Conservation (phyloP, 2,329 filamentous ascomycete genomes). For the Trichoderma citrinoviride region DNA sequence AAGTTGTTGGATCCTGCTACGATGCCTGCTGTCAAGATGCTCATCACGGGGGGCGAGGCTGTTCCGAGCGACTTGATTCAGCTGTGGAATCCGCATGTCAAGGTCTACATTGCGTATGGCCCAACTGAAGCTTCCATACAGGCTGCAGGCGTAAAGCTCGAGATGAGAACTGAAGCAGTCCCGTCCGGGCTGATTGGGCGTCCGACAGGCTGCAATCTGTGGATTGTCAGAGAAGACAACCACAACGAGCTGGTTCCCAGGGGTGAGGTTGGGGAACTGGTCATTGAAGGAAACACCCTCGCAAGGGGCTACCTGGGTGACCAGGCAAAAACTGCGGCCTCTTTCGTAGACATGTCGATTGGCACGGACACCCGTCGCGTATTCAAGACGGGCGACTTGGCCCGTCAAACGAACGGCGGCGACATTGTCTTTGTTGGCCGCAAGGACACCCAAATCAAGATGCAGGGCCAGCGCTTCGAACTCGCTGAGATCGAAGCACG, state of each 20-base stretch:
- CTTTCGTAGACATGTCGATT: background rate
- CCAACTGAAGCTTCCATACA: slow-evolving; percentile 14
- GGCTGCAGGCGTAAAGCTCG: background rate
- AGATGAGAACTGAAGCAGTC: background rate
- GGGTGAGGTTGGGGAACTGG: slow-evolving; percentile 10
- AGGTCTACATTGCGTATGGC: slow-evolving; percentile 14
- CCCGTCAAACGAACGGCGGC: slow-evolving; percentile 33
- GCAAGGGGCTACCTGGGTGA: slow-evolving; percentile 16
- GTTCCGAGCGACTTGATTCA: slow-evolving; percentile 17
- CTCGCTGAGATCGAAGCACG: slow-evolving; percentile 29
- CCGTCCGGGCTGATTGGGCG: slow-evolving; percentile 1
- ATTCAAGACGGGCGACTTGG: slow-evolving; percentile 29
- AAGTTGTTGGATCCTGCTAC: slow-evolving; percentile 26
- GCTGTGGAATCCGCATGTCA: background rate
- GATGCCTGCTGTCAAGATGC: background rate
- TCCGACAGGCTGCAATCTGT: background rate
- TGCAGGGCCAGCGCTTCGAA: slow-evolving; percentile 54
- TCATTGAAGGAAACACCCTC: slow-evolving; percentile 15
- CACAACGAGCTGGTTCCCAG: background rate
- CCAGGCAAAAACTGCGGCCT: background rate
- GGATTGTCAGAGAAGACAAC: slow-evolving; percentile 5
- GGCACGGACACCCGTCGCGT: background rate
- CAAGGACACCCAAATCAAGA: slow-evolving; percentile 33
- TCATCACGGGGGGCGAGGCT: slow-evolving; percentile 25
- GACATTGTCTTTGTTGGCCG: slow-evolving; percentile 28